Conservation (phyloP, 768 basidiomycete genomes). For the Candolleomyces eurysporus region DNA sequence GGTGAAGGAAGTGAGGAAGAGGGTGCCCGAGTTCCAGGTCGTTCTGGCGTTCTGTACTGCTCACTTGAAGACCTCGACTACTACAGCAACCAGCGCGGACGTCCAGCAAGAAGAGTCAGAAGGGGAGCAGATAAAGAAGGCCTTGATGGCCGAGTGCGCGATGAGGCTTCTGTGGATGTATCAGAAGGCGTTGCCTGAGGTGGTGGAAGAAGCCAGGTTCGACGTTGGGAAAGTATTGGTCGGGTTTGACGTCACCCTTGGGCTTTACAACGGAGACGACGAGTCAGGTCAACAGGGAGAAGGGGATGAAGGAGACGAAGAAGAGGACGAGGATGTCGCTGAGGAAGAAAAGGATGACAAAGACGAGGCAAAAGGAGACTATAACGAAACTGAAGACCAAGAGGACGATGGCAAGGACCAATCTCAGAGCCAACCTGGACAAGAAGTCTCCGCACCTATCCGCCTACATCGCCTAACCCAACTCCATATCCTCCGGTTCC, state of each 20-base stretch:
- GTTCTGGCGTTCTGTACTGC: slow-evolving; percentile 68
- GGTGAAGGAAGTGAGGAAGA: slow-evolving; percentile 69
- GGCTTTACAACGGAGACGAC: not conserved
- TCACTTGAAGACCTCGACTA: slow-evolving; percentile 41
- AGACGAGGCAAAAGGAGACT: not conserved
- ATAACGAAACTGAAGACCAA: slow-evolving; percentile 1
- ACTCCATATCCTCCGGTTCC: slow-evolving; percentile 72
- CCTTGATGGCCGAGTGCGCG: slow-evolving; percentile 75
- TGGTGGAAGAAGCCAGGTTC: slow-evolving; percentile 79
- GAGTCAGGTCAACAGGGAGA: slow-evolving; percentile 1
- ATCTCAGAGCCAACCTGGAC: slow-evolving; percentile 8
- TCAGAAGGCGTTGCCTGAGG: slow-evolving; percentile 68
- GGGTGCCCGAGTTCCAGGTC: slow-evolving; percentile 86
- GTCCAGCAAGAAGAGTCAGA: not conserved
- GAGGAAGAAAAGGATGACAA: not conserved
- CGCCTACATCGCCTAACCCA: slow-evolving; percentile 53
- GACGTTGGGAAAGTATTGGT: slow-evolving; percentile 79
- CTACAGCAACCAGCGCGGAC: slow-evolving; percentile 2
- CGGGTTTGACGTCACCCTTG: slow-evolving; percentile 32
- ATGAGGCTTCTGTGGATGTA: slow-evolving; percentile 85
- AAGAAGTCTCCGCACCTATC: slow-evolving; percentile 9
- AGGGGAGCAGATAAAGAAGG: slow-evolving; percentile 33
- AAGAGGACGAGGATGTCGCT: slow-evolving; percentile 17
- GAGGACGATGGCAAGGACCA: not conserved
- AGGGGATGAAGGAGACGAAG: slow-evolving; percentile 23